Conservation (phyloP, 768 basidiomycete species). For the Leccinum truebloodii region DNA sequence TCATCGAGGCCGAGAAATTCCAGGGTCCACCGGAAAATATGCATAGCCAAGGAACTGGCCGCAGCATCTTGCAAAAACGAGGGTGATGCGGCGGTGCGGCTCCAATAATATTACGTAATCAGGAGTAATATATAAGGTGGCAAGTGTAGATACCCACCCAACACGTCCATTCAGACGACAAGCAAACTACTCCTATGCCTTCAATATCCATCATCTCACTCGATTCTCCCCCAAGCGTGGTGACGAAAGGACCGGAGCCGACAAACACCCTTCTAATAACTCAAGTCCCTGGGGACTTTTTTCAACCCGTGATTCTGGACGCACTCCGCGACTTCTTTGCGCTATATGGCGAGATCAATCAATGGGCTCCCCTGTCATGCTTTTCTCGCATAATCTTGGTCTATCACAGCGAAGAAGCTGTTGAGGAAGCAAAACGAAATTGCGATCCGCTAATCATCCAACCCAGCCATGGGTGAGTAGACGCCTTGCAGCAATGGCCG, state of each 20-base stretch:
- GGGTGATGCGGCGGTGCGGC: conserved; percentile 4
- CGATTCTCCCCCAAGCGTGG: conserved; percentile 1
- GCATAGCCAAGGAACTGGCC: conserved; percentile 19
- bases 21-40: conserved; percentile 12
- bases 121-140: conserved; percentile 8
- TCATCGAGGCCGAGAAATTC: background rate
- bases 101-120: conserved; percentile 23
- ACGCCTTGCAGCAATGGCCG: conserved; percentile 2
- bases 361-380: conserved; percentile 85
- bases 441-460: conserved; percentile 67
- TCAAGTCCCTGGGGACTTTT: conserved; percentile 73
- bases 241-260: conserved; percentile 12
- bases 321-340: conserved; percentile 73
- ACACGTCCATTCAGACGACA: conserved; percentile 5
- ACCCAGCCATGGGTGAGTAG: conserved; percentile 51
- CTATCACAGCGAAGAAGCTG: conserved; percentile 61
- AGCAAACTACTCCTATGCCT: conserved; percentile 17
- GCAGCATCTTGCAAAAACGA: conserved; percentile 4
- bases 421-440: conserved; percentile 63
- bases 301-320: conserved; percentile 66
- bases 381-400: conserved; percentile 86
- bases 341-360: conserved; percentile 77
- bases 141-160: background rate
- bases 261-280: conserved; percentile 91
- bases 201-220: conserved; percentile 32